These are phyloP conservation scores for Begonia loranthoides DNA, from an alignment of 306 rosid species.

Conservation along the genomic window DNA sequence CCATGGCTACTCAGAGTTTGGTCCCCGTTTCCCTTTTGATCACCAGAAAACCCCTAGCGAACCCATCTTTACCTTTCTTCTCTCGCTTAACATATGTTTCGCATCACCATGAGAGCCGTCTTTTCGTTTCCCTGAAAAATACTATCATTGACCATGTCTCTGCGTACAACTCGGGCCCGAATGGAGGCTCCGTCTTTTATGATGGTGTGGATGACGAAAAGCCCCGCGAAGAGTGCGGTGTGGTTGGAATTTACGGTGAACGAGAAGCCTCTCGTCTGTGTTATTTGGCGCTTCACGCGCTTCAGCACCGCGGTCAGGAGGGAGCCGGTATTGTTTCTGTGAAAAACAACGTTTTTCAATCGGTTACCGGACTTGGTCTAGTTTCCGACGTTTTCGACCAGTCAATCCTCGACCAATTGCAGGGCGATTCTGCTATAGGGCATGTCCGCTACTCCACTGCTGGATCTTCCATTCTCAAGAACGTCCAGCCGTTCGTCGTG, in stretches of 20 bases:
- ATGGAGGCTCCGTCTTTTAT: not conserved
- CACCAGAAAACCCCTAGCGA: too few species aligned
- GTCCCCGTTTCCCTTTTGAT: too few species aligned
- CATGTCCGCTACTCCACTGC: constrained; percentile 88
- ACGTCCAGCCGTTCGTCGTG: constrained; percentile 88
- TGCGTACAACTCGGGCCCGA: constrained; percentile 3
- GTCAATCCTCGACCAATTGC: constrained; percentile 46
- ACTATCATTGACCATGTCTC: constrained; percentile 25
- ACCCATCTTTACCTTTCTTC: not conserved
- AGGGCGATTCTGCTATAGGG: constrained; percentile 57
- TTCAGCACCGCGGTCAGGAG: constrained; percentile 96
- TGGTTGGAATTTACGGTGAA: constrained; percentile 75
- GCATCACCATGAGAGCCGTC: constrained; percentile 6
- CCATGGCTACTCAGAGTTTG: too few species aligned
- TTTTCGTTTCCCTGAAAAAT: constrained; percentile 16
- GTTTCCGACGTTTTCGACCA: constrained; percentile 68
- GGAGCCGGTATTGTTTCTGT: constrained; percentile 81
- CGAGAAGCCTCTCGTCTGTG: constrained; percentile 63
- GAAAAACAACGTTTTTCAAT: constrained; percentile 33
- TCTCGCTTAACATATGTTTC: constrained; percentile 5
- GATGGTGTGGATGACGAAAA: constrained; percentile 34
- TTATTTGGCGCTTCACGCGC: constrained; percentile 77
- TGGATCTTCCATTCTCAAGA: constrained; percentile 60
- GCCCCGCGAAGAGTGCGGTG: constrained; percentile 93
- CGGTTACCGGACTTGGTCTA: constrained; percentile 63